These are phyloP conservation scores for Endocarpon pusillum DNA, from an alignment of 495 filamentous ascomycete species.

Conservation along the genomic window DNA sequence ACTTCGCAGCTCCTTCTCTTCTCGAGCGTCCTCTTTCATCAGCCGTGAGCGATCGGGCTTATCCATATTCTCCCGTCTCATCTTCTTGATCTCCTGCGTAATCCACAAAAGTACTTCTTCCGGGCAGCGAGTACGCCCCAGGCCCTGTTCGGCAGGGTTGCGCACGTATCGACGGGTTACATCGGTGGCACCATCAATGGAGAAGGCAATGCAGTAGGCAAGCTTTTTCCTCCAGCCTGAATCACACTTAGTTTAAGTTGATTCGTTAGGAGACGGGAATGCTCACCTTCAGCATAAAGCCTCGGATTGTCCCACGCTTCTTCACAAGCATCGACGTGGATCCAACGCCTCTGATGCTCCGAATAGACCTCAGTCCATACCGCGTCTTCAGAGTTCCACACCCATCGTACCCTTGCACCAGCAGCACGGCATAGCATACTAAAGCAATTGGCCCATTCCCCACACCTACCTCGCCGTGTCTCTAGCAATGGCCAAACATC, in stretches of 20 bases:
- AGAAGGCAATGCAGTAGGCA: slow-evolving; percentile 94
- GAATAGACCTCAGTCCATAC: slow-evolving; percentile 98
- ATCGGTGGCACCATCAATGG: slow-evolving; percentile 84
- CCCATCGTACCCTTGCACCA: slow-evolving; percentile 83
- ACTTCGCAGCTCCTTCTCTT: slow-evolving; percentile 65
- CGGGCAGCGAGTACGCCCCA: slow-evolving; percentile 52
- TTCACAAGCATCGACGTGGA: slow-evolving; percentile 94
- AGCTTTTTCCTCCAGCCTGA: slow-evolving; percentile 80
- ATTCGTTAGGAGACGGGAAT: not conserved
- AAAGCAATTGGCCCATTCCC: slow-evolving; percentile 98
- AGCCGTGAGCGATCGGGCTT: slow-evolving; percentile 69
- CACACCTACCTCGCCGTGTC: slow-evolving; percentile 65
- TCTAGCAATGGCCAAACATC: slow-evolving; percentile 90
- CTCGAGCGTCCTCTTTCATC: slow-evolving; percentile 74
- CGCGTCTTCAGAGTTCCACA: slow-evolving; percentile 95
- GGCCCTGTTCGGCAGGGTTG: slow-evolving; percentile 52
- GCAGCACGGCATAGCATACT: slow-evolving; percentile 94
- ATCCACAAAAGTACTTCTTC: slow-evolving; percentile 84
- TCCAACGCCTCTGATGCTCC: slow-evolving; percentile 80
- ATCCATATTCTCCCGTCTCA: slow-evolving; percentile 57
- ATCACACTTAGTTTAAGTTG: not conserved
- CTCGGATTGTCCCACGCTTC: slow-evolving; percentile 90
- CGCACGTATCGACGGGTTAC: slow-evolving; percentile 93
- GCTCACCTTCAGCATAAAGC: slow-evolving; percentile 72
- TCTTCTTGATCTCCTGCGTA: slow-evolving; percentile 70